Percentiles rank a stretch among this genome's conserved stretches.
These are phyloP conservation scores for Pichia sp. DNA, from an alignment of 1,139 yeast species.

Conservation along the genomic window DNA sequence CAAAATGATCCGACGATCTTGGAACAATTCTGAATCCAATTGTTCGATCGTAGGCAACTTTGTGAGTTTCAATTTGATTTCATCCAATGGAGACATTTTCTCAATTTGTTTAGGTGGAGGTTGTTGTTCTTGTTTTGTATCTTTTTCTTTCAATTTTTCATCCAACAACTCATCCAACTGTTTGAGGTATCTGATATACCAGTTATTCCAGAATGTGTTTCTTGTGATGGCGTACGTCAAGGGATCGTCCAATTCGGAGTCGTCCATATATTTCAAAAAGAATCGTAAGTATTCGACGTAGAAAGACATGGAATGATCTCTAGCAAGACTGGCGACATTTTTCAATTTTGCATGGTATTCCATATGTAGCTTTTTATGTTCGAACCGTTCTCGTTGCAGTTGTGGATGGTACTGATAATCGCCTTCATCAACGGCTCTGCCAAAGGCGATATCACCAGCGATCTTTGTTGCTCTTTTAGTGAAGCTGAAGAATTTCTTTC, in stretches of 20 bases:
- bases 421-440: slow-evolving; percentile 10
- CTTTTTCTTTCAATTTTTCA: background rate
- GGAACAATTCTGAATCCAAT: slow-evolving; percentile 23
- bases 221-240: slow-evolving; percentile 30
- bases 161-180: background rate
- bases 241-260: slow-evolving; percentile 30
- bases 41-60: slow-evolving; percentile 15
- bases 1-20: slow-evolving; percentile 28
- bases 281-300: slow-evolving; percentile 30
- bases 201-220: slow-evolving; percentile 29
- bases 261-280: slow-evolving; percentile 32
- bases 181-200: slow-evolving; percentile 25
- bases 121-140: too few species aligned
- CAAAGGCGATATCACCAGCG: slow-evolving; percentile 33
- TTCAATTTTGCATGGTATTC: slow-evolving; percentile 8
- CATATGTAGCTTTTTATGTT: slow-evolving; percentile 3
- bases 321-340: background rate
- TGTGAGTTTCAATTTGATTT: background rate
- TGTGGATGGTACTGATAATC: slow-evolving; percentile 4
- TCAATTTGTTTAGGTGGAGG: too few species aligned
- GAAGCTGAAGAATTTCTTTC: slow-evolving; percentile 18
- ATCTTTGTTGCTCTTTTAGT: slow-evolving; percentile 28
- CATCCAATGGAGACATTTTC: background rate
- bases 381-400: background rate
- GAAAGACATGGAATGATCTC: slow-evolving; percentile 23